Evolutionary conservation across 495 filamentous ascomycete species (phyloP).

Genomic region (Penicillium odoratum): DNA sequence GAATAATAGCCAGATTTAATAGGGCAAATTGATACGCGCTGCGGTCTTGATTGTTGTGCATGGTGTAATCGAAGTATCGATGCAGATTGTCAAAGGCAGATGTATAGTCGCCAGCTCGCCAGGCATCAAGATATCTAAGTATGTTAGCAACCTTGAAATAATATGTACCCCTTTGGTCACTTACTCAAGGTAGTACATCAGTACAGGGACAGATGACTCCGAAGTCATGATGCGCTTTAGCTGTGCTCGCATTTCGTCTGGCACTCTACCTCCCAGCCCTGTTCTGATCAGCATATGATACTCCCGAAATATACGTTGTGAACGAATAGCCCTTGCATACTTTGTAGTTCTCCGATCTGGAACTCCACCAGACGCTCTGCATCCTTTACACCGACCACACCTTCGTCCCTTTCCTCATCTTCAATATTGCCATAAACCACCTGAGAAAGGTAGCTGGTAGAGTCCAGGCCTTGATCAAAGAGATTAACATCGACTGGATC

Average conservation of each 20-base stretch:
- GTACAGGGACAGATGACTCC: conserved; percentile 64
- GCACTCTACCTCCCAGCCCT: conserved; percentile 69
- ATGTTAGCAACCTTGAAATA: conserved; percentile 6
- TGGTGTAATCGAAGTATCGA: conserved; percentile 95
- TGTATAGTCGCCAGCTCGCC: conserved; percentile 87
- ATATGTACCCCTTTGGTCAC: conserved; percentile 8
- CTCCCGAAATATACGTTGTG: background rate
- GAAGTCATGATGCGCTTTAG: conserved; percentile 66
- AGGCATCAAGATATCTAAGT: conserved; percentile 78
- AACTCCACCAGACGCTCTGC: conserved; percentile 82
- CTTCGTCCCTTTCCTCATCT: conserved; percentile 44
- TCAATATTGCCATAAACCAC: conserved; percentile 64
- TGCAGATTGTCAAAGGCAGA: conserved; percentile 89
- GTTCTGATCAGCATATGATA: conserved; percentile 26
- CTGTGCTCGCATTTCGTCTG: conserved; percentile 63
- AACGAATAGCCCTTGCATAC: conserved; percentile 44
- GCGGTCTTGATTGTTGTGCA: conserved; percentile 75
- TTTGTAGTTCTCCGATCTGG: conserved; percentile 83
- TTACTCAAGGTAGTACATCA: conserved; percentile 76
- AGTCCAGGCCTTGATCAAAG: conserved; percentile 36
- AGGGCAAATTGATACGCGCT: conserved; percentile 95
- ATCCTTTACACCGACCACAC: conserved; percentile 71
- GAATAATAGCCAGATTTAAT: conserved; percentile 89
- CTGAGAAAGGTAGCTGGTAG: conserved; percentile 48
- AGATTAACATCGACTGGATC: conserved; percentile 70